These are phyloP conservation scores for Pleurotus sapidus DNA, from an alignment of 768 basidiomycete species.

Conservation along the genomic window DNA sequence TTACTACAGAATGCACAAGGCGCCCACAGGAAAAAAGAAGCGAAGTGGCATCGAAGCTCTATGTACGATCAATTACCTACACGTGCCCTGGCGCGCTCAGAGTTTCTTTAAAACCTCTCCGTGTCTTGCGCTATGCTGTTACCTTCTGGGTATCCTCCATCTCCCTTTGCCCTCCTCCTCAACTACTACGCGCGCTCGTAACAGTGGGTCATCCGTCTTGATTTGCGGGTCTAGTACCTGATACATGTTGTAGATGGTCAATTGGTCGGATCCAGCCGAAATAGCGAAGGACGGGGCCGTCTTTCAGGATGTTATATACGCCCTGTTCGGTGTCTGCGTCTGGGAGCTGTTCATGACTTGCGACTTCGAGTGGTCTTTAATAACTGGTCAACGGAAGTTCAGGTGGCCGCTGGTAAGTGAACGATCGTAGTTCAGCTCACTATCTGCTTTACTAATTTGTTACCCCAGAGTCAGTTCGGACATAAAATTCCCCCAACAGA, in stretches of 20 bases:
- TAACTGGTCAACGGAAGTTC: conserved; percentile 54
- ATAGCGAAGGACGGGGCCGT: conserved; percentile 34
- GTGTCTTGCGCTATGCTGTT: neutral
- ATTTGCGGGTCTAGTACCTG: neutral
- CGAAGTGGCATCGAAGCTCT: neutral
- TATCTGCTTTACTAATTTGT: neutral
- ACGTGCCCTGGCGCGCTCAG: conserved; percentile 3
- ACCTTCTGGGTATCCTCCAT: neutral
- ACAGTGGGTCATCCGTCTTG: neutral
- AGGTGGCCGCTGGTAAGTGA: conserved; percentile 67
- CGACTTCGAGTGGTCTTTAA: conserved; percentile 66
- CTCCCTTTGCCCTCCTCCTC: neutral
- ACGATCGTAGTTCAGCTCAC: neutral
- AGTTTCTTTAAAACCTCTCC: conserved; percentile 3
- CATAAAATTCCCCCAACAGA: conserved; percentile 1
- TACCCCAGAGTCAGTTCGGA: conserved; percentile 17
- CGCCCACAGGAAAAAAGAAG: neutral
- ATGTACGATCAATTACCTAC: conserved; percentile 7
- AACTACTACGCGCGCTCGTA: neutral
- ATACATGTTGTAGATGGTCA: conserved; percentile 34
- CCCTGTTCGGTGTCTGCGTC: conserved; percentile 62
- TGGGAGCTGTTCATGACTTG: conserved; percentile 67
- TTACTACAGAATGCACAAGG: neutral
- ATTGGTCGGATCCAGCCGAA: conserved; percentile 42
- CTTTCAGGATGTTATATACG: conserved; percentile 58